Evolutionary conservation across 305 asterid species (phyloP).

Genomic region (Withania somnifera): DNA sequence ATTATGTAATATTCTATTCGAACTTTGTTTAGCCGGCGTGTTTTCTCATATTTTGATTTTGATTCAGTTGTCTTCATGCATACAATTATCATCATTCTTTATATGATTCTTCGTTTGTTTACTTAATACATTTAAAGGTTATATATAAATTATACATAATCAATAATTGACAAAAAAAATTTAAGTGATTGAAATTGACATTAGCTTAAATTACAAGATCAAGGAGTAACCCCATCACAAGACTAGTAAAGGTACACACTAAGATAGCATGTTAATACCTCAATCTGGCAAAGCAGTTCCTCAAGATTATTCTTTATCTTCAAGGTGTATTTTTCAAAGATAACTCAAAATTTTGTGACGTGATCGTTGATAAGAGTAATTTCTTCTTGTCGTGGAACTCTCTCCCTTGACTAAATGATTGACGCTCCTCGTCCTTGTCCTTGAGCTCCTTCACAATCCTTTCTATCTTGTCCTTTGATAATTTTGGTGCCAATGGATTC

Average conservation of each 20-base stretch:
- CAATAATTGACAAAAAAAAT: no score
- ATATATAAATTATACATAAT: no score
- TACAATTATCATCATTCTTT: no score
- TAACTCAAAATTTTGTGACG: constrained; percentile 87
- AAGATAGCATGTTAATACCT: constrained; percentile 9
- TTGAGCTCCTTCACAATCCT: constrained; percentile 80
- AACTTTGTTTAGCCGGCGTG: no score
- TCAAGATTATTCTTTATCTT: constrained; percentile 95
- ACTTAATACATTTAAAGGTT: no score
- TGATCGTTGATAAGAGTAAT: constrained; percentile 90
- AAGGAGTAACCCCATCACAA: neutral
- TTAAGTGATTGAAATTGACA: neutral
- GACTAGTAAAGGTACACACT: neutral
- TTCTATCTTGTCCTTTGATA: constrained; percentile 62
- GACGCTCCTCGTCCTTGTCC: constrained; percentile 66
- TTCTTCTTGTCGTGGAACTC: constrained; percentile 88
- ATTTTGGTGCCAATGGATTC: constrained; percentile 70
- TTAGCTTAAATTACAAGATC: neutral
- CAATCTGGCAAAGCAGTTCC: constrained; percentile 74
- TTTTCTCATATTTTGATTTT: no score
- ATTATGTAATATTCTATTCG: no score
- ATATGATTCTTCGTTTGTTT: no score
- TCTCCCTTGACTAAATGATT: constrained; percentile 84
- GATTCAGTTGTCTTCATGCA: no score
- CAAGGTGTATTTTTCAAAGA: constrained; percentile 80